These are phyloP conservation scores for Smithsoniella earleae DNA, from an alignment of 163 green algal genomes.

Conservation along the genomic window DNA sequence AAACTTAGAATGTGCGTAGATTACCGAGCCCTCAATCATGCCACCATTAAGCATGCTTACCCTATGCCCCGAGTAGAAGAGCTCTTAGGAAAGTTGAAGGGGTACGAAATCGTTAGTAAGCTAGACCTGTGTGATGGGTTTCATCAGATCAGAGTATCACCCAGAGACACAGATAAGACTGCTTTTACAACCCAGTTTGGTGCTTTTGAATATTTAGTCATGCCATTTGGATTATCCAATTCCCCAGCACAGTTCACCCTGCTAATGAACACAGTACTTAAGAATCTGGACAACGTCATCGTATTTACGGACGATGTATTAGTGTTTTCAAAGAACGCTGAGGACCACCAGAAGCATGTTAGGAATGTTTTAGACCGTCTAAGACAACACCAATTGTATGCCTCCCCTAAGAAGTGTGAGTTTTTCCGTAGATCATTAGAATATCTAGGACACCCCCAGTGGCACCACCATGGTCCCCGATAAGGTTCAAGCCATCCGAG, in stretches of 20 bases:
- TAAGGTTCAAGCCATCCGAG: background rate
- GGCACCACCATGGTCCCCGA: background rate
- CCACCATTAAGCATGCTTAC: background rate
- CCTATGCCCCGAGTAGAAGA: background rate
- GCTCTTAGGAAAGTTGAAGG: no score
- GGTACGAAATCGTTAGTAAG: no score
- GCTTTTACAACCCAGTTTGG: background rate
- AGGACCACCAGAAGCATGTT: background rate
- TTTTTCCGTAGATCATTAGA: background rate
- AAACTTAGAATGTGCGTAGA: background rate
- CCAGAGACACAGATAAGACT: background rate
- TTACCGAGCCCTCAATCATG: background rate
- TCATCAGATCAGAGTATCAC: background rate
- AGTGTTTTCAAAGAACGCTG: background rate
- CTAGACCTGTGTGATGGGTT: no score
- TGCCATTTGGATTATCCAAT: background rate
- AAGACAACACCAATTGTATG: background rate
- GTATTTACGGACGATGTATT: background rate
- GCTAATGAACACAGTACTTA: background rate
- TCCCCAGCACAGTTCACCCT: background rate
- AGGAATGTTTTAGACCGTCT: background rate
- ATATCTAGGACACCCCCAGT: no score
- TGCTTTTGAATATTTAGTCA: no score
- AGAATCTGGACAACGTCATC: background rate
- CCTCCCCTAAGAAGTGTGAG: background rate